phyloP scores from a whole-genome alignment of 345 rosid genomes.

The Bruguiera parviflora region DNA sequence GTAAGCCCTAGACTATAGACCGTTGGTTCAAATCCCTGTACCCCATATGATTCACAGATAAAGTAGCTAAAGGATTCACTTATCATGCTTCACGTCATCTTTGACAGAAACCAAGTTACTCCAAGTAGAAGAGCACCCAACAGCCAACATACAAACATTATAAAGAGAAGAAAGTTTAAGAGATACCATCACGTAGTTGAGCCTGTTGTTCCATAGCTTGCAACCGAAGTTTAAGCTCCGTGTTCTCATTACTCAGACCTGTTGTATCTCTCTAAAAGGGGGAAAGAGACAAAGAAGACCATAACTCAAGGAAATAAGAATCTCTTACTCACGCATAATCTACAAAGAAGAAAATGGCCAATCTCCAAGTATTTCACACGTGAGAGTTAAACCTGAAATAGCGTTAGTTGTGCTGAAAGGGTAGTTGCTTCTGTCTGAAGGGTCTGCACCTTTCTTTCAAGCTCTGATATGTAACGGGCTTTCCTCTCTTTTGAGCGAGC shows the following conservation, averaged over 20 bases:
- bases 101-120: background rate
- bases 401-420: constrained; percentile 73
- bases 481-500: constrained; percentile 88
- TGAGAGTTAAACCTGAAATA: constrained; percentile 50
- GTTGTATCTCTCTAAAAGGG: constrained; percentile 73
- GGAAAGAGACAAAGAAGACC: constrained; percentile 12
- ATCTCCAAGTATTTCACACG: background rate
- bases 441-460: constrained; percentile 85
- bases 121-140: background rate
- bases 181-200: constrained; percentile 76
- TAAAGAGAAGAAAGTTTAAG: background rate
- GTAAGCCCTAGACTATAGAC: background rate
- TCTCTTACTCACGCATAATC: background rate
- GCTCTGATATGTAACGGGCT: constrained; percentile 62
- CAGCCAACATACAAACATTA: background rate
- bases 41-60: background rate
- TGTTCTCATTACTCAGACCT: constrained; percentile 72
- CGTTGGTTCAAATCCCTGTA: no score
- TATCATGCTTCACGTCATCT: background rate
- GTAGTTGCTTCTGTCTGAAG: constrained; percentile 83
- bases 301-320: background rate
- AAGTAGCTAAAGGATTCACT: background rate
- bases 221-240: constrained; percentile 87
- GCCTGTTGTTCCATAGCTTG: constrained; percentile 94
- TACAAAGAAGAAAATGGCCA: background rate